Evolutionary conservation across 805 yeast species (phyloP), one percentile per base, ranked within the genome.

Genomic region (Cyberlindnera maclurae): DNA sequence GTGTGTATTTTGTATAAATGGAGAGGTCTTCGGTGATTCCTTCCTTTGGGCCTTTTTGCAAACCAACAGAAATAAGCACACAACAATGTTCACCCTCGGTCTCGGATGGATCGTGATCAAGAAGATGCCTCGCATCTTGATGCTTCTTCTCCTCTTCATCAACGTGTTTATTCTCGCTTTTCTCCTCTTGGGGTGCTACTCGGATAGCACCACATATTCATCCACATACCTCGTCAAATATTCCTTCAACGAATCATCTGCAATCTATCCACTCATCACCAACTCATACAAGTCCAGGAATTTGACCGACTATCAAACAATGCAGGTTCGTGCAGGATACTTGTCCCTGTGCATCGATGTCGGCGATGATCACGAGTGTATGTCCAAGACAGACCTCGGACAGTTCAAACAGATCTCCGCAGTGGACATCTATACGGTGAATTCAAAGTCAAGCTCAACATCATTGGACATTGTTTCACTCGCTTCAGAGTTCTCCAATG

Each of bases 141-240:
- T 67, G 31, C 44, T 71, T 9, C 26, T 68, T 0, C 47, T 73
- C 3, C 62, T 74, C 27, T 58, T 78, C 43, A 68, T 77, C 15
- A 52, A 73, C 1, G 60, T 70, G 3, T 69, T 77, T 41, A 55
- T 81, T 5, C 55, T 79, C 15, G 64, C 75, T 1, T 79, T 77
- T 53, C 58, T 79, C 5, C 57, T 79, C 11, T 51, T 77, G 5
- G 82, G 87, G 3, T 76, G 82, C 38, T 65, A 71, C 15, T 62
- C 62, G 15, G 40, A 63, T 0, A 43, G 60, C 5, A 31, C 59
- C 0, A 57, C 68, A 0, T 77, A 73, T 49, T 66, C 76, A 3
- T 63, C 72, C 1, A 69, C 73, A 0, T 79, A 66, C 43, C 50
- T 79, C 36, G 64, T 73, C n/a, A 63, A 67, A 34, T 68, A 71